Percentiles rank a stretch among this genome's conserved stretches.
phyloP scores from a whole-genome alignment of 2,329 filamentous ascomycete species.

The Botryotinia calthae region DNA sequence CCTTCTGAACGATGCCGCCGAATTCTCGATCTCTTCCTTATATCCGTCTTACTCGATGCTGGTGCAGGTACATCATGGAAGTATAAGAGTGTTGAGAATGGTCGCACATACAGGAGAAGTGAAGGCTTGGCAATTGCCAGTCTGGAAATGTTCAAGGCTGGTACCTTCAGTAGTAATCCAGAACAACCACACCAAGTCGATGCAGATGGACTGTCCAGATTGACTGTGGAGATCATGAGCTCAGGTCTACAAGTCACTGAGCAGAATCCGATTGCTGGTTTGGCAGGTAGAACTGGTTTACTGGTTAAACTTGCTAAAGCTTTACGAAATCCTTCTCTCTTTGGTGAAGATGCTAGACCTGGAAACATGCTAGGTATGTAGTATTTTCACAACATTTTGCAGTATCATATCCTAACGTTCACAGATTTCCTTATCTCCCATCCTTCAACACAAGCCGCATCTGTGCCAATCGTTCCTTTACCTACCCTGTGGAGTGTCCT shows the following conservation, averaged over 20 bases:
- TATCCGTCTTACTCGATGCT: slow-evolving; percentile 81
- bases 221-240: slow-evolving; percentile 73
- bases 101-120: slow-evolving; percentile 76
- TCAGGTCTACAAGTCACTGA: slow-evolving; percentile 82
- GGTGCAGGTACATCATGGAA: slow-evolving; percentile 89
- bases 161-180: slow-evolving; percentile 80
- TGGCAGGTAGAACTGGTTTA: slow-evolving; percentile 80
- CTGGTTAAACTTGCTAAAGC: slow-evolving; percentile 73
- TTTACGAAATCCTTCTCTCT: slow-evolving; percentile 75
- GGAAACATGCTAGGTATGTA: slow-evolving; percentile 87
- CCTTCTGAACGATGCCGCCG: slow-evolving; percentile 71
- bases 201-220: slow-evolving; percentile 68
- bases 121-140: slow-evolving; percentile 79
- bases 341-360: slow-evolving; percentile 78
- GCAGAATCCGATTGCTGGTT: slow-evolving; percentile 75
- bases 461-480: slow-evolving; percentile 80
- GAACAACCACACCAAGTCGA: slow-evolving; percentile 87
- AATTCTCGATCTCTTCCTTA: slow-evolving; percentile 73
- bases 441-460: slow-evolving; percentile 82
- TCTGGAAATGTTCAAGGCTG: slow-evolving; percentile 90
- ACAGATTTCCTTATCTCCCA: slow-evolving; percentile 90
- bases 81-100: slow-evolving; percentile 89
- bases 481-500: slow-evolving; percentile 88
- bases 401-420: slow-evolving; percentile 29
- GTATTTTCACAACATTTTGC: slow-evolving; percentile 37